These are phyloP conservation scores for Talaromyces sp. DNA, from an alignment of 2,329 filamentous ascomycete genomes.

Conservation along the genomic window DNA sequence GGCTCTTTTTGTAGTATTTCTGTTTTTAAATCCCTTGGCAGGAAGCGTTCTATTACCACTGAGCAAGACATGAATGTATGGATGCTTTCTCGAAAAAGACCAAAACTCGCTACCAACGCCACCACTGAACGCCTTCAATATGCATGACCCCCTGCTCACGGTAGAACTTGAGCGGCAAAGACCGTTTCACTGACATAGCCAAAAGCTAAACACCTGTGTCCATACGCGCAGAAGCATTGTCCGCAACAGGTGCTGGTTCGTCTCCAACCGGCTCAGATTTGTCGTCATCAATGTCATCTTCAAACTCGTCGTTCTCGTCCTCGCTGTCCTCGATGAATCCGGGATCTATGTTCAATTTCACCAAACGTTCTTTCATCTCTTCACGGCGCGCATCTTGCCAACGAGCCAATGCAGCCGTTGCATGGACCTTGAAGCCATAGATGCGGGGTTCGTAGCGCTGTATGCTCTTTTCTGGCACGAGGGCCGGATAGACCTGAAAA, in stretches of 20 bases:
- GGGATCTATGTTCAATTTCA: conserved; percentile 65
- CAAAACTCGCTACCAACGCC: conserved; percentile 14
- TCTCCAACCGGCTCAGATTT: conserved; percentile 21
- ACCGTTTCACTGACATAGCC: neutral
- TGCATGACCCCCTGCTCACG: conserved; percentile 8
- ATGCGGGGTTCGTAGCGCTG: conserved; percentile 85
- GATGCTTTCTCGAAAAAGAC: conserved; percentile 5
- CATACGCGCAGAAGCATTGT: conserved; percentile 36
- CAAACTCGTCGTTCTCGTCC: conserved; percentile 54
- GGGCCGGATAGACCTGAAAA: conserved; percentile 92
- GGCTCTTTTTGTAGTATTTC: conserved; percentile 1
- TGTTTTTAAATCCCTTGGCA: neutral
- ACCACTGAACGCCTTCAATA: conserved; percentile 16
- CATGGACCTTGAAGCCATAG: conserved; percentile 95
- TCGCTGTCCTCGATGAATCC: conserved; percentile 71
- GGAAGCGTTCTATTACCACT: conserved; percentile 11
- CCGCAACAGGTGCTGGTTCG: conserved; percentile 26
- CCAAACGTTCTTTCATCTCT: conserved; percentile 74
- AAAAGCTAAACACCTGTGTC: conserved; percentile 28
- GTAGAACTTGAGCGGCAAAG: neutral
- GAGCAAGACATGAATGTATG: conserved; percentile 11
- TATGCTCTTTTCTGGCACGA: conserved; percentile 80
- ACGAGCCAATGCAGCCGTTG: conserved; percentile 76
- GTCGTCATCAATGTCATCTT: conserved; percentile 32
- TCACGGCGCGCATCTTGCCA: conserved; percentile 85